Evolutionary conservation across 2,329 filamentous ascomycete genomes (phyloP), one percentile per base, ranked within the genome.

Genomic region (Botrytis deweyae): DNA sequence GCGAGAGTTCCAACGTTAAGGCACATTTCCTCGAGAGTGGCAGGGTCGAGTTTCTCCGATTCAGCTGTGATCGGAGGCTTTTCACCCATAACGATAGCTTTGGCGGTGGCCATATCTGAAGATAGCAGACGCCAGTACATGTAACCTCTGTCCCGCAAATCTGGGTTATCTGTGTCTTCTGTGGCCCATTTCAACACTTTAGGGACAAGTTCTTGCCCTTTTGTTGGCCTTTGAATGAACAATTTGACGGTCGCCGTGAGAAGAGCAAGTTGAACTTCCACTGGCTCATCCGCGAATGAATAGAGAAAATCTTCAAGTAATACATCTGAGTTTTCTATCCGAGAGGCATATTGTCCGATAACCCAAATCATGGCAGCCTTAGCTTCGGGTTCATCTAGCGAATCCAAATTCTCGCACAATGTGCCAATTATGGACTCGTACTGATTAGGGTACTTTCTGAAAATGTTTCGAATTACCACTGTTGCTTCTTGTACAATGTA

Each of bases 311-410:
- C 96, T 79, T 99, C 95, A 14, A 99, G 88, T 3, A 99, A 87
- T 0, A 92, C 93, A 79, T 98, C 96, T 25, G 93, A 96, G 82
- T 99, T 98, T 82, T 99, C 96, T 78, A 99, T 99, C 63, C 96
- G 92, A 81, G 97, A 94, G 16, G 96, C 96, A 80, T 99, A 99
- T 82, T 99, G 94, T 3, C 96, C 96, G 81, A 99, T 99, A 52
- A 99, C 96, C 96, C 96, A 99, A 63, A 99, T 96, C 90, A 99
- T 97, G 74, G 96, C 96, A 2, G 96, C 95, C 82, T 99, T 99
- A 64, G 96, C 96, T 83, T 99, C 96, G 3, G 96, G 95, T 82
- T 99, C 96, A 82, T 99, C 96, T 67, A 99, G 86, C 6, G 95
- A 97, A 83, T 99, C 96, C 38, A 99, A 89, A 79, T 99, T 95